Evolutionary conservation across 305 asterid species (phyloP).

Genomic region (Solanum aculeatissimum): DNA sequence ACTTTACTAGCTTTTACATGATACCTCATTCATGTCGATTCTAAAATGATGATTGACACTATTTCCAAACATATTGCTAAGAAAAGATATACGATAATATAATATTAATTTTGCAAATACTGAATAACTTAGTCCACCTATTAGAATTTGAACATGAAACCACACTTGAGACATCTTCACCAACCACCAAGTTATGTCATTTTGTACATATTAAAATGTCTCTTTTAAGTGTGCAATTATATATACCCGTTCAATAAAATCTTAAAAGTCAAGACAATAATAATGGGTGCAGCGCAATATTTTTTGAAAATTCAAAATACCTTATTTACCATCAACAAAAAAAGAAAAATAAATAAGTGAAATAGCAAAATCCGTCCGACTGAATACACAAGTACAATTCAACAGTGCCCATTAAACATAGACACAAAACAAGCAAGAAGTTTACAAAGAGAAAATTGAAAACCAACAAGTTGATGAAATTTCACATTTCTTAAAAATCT

Average conservation of each 20-base stretch:
- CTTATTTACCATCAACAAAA: neutral
- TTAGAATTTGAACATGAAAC: too few species aligned
- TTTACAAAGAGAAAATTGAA: neutral
- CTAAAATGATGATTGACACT: neutral
- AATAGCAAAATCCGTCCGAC: neutral
- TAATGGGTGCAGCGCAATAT: neutral
- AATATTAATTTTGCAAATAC: too few species aligned
- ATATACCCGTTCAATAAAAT: neutral
- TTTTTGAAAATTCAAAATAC: neutral
- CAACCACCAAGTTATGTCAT: too few species aligned
- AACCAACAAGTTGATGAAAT: neutral
- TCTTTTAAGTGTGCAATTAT: neutral
- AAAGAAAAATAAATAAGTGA: neutral
- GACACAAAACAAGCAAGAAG: neutral
- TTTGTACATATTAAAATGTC: neutral
- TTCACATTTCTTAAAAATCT: slow-evolving; percentile 2
- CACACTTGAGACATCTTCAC: too few species aligned
- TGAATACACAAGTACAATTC: neutral
- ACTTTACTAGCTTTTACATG: too few species aligned
- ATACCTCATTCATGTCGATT: too few species aligned
- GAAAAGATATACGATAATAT: neutral
- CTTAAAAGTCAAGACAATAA: too few species aligned
- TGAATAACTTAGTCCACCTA: too few species aligned
- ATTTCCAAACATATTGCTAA: neutral
- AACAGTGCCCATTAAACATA: neutral